These are phyloP conservation scores for Talaromyces ruber DNA, from an alignment of 495 filamentous ascomycete genomes.

Conservation along the genomic window DNA sequence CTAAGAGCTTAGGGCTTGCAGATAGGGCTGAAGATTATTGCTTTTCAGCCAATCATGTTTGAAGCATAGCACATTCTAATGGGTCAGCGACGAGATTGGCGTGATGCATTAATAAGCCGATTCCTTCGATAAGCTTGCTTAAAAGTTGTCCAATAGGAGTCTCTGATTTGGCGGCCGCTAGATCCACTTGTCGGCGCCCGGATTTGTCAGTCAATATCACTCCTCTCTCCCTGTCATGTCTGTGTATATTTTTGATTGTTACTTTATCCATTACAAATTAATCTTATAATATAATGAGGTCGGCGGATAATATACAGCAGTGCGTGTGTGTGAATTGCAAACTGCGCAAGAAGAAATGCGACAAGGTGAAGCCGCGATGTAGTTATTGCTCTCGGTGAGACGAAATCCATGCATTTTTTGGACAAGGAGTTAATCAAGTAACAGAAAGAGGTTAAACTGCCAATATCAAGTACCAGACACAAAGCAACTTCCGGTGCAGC, in stretches of 20 bases:
- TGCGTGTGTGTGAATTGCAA: conserved; percentile 25
- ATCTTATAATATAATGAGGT: neutral
- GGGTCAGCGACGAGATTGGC: no score
- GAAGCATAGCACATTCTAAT: no score
- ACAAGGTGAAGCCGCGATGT: conserved; percentile 23
- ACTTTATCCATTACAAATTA: neutral
- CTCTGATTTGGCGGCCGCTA: neutral
- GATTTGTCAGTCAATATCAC: neutral
- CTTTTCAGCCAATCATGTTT: no score
- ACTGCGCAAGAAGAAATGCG: conserved; percentile 29
- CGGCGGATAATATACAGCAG: neutral
- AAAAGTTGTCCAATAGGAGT: neutral
- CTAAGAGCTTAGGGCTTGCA: no score
- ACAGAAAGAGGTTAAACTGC: conserved; percentile 9
- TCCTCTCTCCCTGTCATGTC: no score
- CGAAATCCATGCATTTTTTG: no score
- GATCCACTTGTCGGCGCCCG: neutral
- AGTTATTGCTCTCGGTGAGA: conserved; percentile 25
- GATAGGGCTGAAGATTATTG: no score
- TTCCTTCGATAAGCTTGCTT: no score
- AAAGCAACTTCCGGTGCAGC: neutral
- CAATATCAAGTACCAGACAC: neutral
- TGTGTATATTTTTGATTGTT: neutral
- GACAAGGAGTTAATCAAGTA: no score
- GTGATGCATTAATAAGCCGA: no score